phyloP scores from a whole-genome alignment of 805 yeast genomes.

The Candida sakaeoensis region DNA sequence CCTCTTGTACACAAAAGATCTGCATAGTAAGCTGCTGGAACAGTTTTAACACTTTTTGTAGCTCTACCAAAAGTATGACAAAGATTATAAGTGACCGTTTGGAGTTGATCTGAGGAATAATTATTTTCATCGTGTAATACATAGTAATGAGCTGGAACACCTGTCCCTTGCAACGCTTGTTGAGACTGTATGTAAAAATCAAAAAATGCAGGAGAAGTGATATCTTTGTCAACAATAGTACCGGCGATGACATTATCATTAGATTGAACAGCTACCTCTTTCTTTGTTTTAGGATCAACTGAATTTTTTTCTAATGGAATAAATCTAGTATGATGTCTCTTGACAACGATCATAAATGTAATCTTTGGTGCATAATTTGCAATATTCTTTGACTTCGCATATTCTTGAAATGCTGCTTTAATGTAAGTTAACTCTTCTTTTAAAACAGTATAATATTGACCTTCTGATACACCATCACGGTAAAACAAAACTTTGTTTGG shows the following conservation, averaged over 20 bases:
- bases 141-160: slow-evolving; percentile 12
- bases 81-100: slow-evolving; percentile 10
- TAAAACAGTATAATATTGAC: slow-evolving; percentile 11
- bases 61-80: slow-evolving; percentile 12
- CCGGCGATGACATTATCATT: slow-evolving; percentile 11
- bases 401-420: slow-evolving; percentile 9
- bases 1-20: slow-evolving; percentile 11
- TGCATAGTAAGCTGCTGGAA: slow-evolving; percentile 11
- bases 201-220: slow-evolving; percentile 9
- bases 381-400: slow-evolving; percentile 5
- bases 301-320: slow-evolving; percentile 9
- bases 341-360: slow-evolving; percentile 11
- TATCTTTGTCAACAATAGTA: slow-evolving; percentile 8
- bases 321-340: slow-evolving; percentile 11
- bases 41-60: slow-evolving; percentile 10
- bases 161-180: slow-evolving; percentile 12
- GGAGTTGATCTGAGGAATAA: slow-evolving; percentile 8
- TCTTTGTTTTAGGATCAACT: slow-evolving; percentile 4
- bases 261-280: slow-evolving; percentile 8
- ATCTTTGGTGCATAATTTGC: slow-evolving; percentile 7
- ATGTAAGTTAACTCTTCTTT: slow-evolving; percentile 9
- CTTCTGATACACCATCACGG: slow-evolving; percentile 12
- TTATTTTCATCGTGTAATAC: slow-evolving; percentile 11
- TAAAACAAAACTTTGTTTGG: slow-evolving; percentile 9
- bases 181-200: slow-evolving; percentile 11